A percentile compares a stretch with the other conserved stretches of the same genome.
phyloP scores from a whole-genome alignment of 2,329 filamentous ascomycete species.

The Hymenoscyphus linearis region DNA sequence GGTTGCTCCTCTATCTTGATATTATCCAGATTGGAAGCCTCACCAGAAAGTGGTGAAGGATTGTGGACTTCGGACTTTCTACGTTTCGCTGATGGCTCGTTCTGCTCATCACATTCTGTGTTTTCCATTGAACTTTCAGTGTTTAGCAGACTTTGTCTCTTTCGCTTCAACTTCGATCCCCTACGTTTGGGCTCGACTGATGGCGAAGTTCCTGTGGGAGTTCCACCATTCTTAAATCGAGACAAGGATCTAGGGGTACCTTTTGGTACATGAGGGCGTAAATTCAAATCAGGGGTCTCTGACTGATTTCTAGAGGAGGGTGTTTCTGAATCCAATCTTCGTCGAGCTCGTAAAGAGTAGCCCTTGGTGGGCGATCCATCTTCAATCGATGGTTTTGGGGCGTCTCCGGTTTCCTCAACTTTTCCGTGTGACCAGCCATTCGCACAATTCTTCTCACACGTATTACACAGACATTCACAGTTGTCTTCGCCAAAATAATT shows the following conservation, averaged over 20 bases:
- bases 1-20: constrained; percentile 18
- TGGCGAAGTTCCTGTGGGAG: constrained; percentile 20
- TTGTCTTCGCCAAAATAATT: constrained; percentile 95
- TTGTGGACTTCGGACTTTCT: not conserved
- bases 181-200: constrained; percentile 14
- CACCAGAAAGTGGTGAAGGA: constrained; percentile 9
- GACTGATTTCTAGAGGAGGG: constrained; percentile 52
- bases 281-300: constrained; percentile 46
- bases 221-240: constrained; percentile 21
- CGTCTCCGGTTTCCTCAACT: constrained; percentile 34
- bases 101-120: not conserved
- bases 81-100: not conserved
- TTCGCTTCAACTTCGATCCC: constrained; percentile 20
- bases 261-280: constrained; percentile 28
- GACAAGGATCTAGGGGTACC: constrained; percentile 24
- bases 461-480: constrained; percentile 86
- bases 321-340: constrained; percentile 42
- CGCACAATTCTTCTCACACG: constrained; percentile 67
- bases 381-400: constrained; percentile 30
- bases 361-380: constrained; percentile 18
- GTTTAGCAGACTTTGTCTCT: constrained; percentile 15
- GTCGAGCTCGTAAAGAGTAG: constrained; percentile 52
- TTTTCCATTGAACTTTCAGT: not conserved
- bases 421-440: constrained; percentile 74
- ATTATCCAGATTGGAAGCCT: not conserved